Base-by-base conservation (phyloP, 1,284 basidiomycete species). In the Ceratobasidium sp. region DNA sequence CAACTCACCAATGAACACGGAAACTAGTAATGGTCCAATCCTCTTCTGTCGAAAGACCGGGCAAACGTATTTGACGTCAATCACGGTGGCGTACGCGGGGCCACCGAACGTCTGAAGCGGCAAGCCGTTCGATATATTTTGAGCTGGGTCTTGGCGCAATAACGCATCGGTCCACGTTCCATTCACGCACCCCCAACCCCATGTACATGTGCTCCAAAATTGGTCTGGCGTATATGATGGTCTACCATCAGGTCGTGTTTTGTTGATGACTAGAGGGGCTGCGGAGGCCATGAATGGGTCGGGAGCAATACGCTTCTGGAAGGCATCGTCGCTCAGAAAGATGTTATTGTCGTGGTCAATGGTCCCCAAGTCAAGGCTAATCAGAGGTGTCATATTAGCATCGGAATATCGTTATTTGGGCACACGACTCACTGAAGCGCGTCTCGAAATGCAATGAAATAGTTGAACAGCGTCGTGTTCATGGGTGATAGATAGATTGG, bases 31-130 rank as follows among this genome's bases (percentile, higher is more conserved):
- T 5, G 57, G n/a, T 7, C 71, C 71, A 44, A 60, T 41, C 22
- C 29, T 50, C 22, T 73, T 73, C 5, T 24, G 29, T n/a, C 19
- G 41, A 27, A 73, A 73, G 22, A 63, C 71, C 9, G 71, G 71
- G 48, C 71, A 73, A 17, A 73, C 71, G 45, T 73, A 73, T 17
- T 73, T 57, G 22, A 73, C 71, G n/a, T 73, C 71, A 27, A 73
- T 73, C 59, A 73, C 71, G 7, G 59, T 63, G 27, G 71, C 31
- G 22, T 56, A 62, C 31, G 22, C 29, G 11, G 33, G 29, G 5
- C 59, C 45, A 5, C 22, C 48, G 15, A 63, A 56, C 6, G 14
- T 8, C 22, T 54, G 15, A 2, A 73, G 17, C 8, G 71, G 71
- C 15, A 73, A 31, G 48, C 71, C 71, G 14, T 41, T 50, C 1